Evolutionary conservation across 2,329 filamentous ascomycete genomes (phyloP).

Genomic region (Calonectria hongkongensis): DNA sequence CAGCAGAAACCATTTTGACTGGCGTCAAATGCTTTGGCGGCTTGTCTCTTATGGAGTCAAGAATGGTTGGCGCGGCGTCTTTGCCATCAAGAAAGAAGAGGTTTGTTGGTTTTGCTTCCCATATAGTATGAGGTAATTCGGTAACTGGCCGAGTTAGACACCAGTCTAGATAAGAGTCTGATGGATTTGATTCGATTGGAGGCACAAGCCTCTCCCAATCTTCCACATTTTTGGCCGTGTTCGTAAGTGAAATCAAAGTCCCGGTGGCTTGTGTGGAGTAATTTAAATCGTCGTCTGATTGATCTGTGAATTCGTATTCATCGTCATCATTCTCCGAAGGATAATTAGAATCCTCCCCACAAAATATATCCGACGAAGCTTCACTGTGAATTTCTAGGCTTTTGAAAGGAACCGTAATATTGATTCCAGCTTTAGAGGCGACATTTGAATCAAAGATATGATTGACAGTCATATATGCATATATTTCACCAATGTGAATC

Average conservation of each 20-base stretch:
- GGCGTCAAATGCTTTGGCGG: background rate
- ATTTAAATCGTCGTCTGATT: background rate
- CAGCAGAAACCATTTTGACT: slow-evolving; percentile 12
- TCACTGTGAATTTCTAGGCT: too few species aligned
- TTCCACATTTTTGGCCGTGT: background rate
- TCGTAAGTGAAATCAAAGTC: background rate
- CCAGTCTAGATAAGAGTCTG: slow-evolving; percentile 8
- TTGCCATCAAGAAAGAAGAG: background rate
- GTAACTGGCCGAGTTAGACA: background rate
- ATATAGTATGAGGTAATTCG: too few species aligned
- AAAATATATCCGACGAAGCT: background rate
- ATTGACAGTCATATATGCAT: slow-evolving; percentile 19
- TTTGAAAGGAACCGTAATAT: too few species aligned
- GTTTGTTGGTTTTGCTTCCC: background rate
- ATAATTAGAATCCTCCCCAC: background rate
- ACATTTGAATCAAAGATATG: background rate
- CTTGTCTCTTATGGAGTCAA: background rate
- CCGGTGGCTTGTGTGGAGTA: too few species aligned
- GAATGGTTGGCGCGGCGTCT: background rate
- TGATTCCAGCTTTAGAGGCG: background rate
- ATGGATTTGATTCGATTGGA: background rate
- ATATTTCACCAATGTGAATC: background rate
- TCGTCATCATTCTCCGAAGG: background rate
- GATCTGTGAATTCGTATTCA: slow-evolving; percentile 2
- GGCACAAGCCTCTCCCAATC: slow-evolving; percentile 7